A percentile compares a stretch with the other conserved stretches of the same genome.
Conservation (phyloP, 1,139 yeast genomes). For the Casaregolazyma suthepensis region DNA sequence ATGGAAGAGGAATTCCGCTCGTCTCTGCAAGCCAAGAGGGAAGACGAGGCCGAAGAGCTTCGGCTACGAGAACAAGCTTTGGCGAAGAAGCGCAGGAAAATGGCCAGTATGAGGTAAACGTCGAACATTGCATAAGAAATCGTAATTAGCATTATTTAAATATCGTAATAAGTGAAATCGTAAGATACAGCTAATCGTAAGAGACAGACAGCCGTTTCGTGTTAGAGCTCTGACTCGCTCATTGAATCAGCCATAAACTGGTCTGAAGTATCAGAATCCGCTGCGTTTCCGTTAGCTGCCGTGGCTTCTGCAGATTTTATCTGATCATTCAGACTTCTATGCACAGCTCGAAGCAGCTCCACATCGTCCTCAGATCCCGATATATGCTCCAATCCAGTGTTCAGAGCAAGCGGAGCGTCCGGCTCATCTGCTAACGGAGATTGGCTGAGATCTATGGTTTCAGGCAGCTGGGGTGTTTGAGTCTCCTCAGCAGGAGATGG, state of each 20-base stretch:
- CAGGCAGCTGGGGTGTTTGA: background rate
- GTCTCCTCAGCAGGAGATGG: background rate
- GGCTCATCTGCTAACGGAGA: constrained; percentile 7
- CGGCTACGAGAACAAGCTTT: constrained; percentile 47
- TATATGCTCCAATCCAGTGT: background rate
- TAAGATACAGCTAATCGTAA: background rate
- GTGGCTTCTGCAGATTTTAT: constrained; percentile 2
- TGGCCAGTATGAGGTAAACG: background rate
- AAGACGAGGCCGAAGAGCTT: constrained; percentile 58
- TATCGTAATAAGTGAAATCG: background rate
- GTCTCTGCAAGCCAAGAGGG: constrained; percentile 52
- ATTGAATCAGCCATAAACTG: constrained; percentile 27
- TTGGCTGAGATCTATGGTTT: background rate
- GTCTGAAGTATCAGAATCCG: constrained; percentile 10
- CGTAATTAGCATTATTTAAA: background rate
- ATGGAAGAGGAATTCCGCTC: constrained; percentile 74
- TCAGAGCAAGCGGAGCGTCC: constrained; percentile 5
- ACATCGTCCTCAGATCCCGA: background rate
- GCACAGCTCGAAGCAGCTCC: background rate
- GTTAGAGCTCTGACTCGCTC: constrained; percentile 26
- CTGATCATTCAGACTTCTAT: background rate
- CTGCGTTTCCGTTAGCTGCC: constrained; percentile 4
- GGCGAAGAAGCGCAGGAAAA: constrained; percentile 34
- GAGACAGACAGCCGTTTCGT: background rate
- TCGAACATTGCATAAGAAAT: constrained; percentile 1